Percentiles rank a stretch among this genome's conserved stretches.
Conservation (phyloP, 805 yeast species). For the Monosporozyma solicola region DNA sequence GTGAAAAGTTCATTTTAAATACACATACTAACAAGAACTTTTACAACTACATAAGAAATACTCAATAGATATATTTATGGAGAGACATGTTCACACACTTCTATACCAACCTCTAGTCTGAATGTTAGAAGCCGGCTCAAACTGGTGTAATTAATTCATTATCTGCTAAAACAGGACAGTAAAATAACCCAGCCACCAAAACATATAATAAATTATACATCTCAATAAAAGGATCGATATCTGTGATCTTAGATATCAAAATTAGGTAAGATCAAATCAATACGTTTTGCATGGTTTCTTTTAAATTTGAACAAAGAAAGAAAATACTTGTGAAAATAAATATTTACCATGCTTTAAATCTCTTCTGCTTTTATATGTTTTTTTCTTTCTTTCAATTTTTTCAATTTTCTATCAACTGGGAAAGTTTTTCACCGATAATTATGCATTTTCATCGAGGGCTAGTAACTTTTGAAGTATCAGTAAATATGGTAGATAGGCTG, state of each 20-base stretch:
- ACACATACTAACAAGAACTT: background rate
- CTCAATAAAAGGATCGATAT: constrained; percentile 1
- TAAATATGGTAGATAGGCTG: background rate
- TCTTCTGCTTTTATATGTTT: background rate
- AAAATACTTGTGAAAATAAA: background rate
- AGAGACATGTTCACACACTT: constrained; percentile 24
- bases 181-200: background rate
- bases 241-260: background rate
- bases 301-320: background rate
- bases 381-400: background rate
- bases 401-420: background rate
- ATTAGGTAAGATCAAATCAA: constrained; percentile 2
- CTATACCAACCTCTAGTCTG: constrained; percentile 25
- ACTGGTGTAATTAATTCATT: constrained; percentile 17
- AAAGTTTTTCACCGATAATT: background rate
- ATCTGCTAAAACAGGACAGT: constrained; percentile 13
- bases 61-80: background rate
- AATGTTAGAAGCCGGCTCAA: constrained; percentile 18
- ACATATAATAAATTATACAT: background rate
- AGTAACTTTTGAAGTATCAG: background rate
- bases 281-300: constrained; percentile 3
- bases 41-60: background rate
- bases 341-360: background rate
- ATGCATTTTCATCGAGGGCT: background rate
- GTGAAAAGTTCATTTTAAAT: background rate